Conservation (phyloP, 139 green algal genomes). For the Chlorella sp. region DNA sequence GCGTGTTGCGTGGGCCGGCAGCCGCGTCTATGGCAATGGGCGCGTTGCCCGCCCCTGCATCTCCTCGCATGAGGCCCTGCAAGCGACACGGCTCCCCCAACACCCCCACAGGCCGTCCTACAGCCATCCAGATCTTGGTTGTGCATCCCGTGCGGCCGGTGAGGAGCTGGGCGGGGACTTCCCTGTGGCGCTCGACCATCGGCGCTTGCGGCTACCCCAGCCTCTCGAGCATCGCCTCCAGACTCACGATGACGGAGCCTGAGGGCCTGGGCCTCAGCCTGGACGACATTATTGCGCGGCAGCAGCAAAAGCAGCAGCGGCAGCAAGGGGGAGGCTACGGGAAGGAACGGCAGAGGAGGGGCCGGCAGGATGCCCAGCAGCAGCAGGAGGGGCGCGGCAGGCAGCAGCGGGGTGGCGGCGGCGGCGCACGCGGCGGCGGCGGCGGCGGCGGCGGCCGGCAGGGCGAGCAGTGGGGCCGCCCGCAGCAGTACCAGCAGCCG, state of each 20-base stretch:
- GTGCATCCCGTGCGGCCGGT: too few relatives aligned
- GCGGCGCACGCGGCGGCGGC: background rate
- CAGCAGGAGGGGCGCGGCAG: background rate
- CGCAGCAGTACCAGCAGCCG: background rate
- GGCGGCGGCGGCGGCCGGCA: background rate
- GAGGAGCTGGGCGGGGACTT: too few relatives aligned
- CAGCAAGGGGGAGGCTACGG: conserved; percentile 7
- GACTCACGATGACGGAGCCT: conserved; percentile 10
- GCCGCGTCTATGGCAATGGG: too few relatives aligned
- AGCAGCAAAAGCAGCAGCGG: conserved; percentile 10
- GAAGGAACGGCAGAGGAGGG: conserved; percentile 29
- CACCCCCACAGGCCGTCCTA: too few relatives aligned
- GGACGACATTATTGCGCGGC: conserved; percentile 17
- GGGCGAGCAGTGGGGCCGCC: background rate
- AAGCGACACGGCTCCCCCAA: too few relatives aligned
- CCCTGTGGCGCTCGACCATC: too few relatives aligned
- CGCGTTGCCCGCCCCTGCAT: too few relatives aligned
- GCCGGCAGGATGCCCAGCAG: background rate
- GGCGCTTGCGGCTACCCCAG: too few relatives aligned
- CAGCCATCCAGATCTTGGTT: too few relatives aligned
- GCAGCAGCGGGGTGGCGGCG: background rate
- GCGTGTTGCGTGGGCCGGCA: too few relatives aligned
- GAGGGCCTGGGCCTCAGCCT: conserved; percentile 19
- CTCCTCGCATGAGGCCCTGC: too few relatives aligned
- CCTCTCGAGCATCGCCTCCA: too few relatives aligned